Conservation (phyloP, 2,329 filamentous ascomycete species). For the Calycina marina region DNA sequence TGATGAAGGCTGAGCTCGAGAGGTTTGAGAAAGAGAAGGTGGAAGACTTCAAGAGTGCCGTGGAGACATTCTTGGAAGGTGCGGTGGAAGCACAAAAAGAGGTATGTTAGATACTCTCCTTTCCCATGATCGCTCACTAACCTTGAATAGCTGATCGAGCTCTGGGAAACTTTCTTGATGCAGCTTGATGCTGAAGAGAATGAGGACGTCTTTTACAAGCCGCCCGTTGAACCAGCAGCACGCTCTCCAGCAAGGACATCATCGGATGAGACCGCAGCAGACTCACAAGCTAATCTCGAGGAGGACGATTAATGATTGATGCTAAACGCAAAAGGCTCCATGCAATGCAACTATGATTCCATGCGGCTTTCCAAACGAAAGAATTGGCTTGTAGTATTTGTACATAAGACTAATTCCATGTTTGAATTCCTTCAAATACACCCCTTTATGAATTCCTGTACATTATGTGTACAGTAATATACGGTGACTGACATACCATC, state of each 20-base stretch:
- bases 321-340: background rate
- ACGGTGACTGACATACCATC: no score
- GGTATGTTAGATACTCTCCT: constrained; percentile 35
- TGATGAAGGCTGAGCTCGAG: constrained; percentile 85
- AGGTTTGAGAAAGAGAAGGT: constrained; percentile 95
- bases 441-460: no score
- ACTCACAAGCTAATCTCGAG: constrained; percentile 11
- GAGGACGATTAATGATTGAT: constrained; percentile 14
- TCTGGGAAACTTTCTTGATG: constrained; percentile 97
- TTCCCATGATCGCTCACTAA: background rate
- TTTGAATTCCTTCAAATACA: background rate
- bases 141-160: constrained; percentile 47
- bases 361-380: background rate
- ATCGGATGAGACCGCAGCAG: constrained; percentile 13
- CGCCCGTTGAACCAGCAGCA: constrained; percentile 37
- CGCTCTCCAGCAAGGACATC: constrained; percentile 36
- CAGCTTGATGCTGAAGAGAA: constrained; percentile 92
- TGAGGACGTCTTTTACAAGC: constrained; percentile 50
- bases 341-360: constrained; percentile 2
- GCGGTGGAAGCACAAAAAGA: constrained; percentile 98
- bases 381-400: constrained; percentile 14
- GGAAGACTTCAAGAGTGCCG: constrained; percentile 95
- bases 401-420: constrained; percentile 20
- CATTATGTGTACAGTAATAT: no score
- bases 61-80: constrained; percentile 94